phyloP scores from a whole-genome alignment of 306 rosid genomes.

The Begonia fuchsioides region DNA sequence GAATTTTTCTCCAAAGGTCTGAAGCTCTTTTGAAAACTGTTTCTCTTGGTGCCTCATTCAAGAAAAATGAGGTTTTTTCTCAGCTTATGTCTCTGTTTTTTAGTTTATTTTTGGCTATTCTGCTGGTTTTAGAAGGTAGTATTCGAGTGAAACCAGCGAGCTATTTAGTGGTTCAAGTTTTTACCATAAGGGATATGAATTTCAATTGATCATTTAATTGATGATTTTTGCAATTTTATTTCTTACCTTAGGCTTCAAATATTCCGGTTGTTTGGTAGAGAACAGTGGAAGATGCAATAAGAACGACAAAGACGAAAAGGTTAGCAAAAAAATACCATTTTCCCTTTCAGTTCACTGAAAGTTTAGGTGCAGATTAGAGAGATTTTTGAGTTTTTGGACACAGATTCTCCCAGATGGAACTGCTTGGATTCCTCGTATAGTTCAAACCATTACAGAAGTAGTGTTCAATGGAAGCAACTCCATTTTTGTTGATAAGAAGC shows the following conservation, averaged over 20 bases:
- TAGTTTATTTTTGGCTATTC: too few species aligned
- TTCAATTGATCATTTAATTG: too few species aligned
- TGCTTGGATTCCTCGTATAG: conserved; percentile 76
- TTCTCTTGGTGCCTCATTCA: conserved; percentile 49
- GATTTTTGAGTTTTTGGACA: conserved; percentile 10
- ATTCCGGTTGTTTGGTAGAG: conserved; percentile 84
- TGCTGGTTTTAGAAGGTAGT: too few species aligned
- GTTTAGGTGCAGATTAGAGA: neutral
- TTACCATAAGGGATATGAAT: too few species aligned
- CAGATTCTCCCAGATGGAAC: conserved; percentile 85
- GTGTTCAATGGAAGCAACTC: conserved; percentile 49
- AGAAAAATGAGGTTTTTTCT: conserved; percentile 21
- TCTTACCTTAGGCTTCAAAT: conserved; percentile 27
- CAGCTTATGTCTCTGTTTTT: too few species aligned
- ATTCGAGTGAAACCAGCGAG: too few species aligned
- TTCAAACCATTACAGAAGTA: conserved; percentile 55
- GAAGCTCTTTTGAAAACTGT: conserved; percentile 61
- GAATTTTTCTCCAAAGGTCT: conserved; percentile 74
- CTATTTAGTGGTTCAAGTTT: too few species aligned
- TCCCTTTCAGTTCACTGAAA: conserved; percentile 1
- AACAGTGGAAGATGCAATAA: conserved; percentile 91
- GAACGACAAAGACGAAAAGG: conserved; percentile 81
- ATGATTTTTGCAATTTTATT: conserved; percentile 2
- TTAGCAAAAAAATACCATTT: conserved; percentile 13
- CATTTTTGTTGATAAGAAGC: conserved; percentile 53